Evolutionary conservation across 129 eudicot genomes (phyloP).

Genomic region (Flaveria brownii): DNA sequence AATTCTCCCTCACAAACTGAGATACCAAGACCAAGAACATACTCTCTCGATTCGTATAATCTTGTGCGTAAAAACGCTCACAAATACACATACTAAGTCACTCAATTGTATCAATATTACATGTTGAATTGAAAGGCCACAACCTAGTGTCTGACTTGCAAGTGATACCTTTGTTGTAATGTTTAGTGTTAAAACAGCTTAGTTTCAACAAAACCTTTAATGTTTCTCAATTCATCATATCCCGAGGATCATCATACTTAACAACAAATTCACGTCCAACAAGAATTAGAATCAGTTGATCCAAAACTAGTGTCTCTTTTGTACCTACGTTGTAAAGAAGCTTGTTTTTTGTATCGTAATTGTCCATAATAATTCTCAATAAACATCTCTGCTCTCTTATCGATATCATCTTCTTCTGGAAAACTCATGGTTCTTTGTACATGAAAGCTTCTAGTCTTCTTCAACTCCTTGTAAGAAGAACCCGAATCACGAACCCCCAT

Average conservation of each 20-base stretch:
- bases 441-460: conserved; percentile 23
- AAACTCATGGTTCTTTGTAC: conserved; percentile 49
- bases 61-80: too few relatives aligned
- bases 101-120: too few relatives aligned
- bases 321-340: conserved; percentile 69
- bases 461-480: conserved; percentile 25
- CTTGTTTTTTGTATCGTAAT: conserved; percentile 58
- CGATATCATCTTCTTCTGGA: conserved; percentile 67
- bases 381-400: conserved; percentile 71
- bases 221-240: not conserved
- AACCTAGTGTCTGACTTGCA: too few relatives aligned
- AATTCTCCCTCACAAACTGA: too few relatives aligned
- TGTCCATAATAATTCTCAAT: conserved; percentile 68
- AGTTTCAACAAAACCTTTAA: too few relatives aligned
- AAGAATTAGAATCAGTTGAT: conserved; percentile 31
- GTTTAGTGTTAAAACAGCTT: too few relatives aligned
- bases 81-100: too few relatives aligned
- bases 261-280: conserved; percentile 30
- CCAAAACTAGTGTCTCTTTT: conserved; percentile 51
- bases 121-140: too few relatives aligned
- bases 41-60: too few relatives aligned
- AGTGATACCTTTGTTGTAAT: too few relatives aligned
- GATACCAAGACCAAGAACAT: too few relatives aligned
- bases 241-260: not conserved
- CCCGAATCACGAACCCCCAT: conserved; percentile 14